These are phyloP conservation scores for Orobanche coerulescens DNA, from an alignment of 257 asterid species.

Conservation along the genomic window DNA sequence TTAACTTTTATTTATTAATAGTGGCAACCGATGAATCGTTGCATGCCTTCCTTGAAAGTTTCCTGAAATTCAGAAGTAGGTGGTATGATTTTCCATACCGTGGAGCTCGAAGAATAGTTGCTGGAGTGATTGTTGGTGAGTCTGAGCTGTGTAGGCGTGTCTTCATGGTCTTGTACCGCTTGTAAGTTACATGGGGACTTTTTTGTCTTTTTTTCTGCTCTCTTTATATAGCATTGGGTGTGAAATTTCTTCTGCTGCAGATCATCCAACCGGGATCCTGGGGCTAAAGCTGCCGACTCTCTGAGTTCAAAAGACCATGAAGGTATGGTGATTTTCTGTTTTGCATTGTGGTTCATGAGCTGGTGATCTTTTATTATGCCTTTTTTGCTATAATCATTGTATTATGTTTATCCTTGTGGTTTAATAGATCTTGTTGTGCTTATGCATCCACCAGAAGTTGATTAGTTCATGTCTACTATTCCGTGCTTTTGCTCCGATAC, in stretches of 20 bases:
- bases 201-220: neutral
- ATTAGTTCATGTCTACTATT: neutral
- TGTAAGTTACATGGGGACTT: constrained; percentile 42
- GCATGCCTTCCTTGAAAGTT: constrained; percentile 74
- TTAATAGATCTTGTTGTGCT: neutral
- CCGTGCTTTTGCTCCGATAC: neutral
- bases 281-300: constrained; percentile 65
- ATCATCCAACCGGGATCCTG: constrained; percentile 87
- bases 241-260: constrained; percentile 29
- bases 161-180: constrained; percentile 86
- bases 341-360: neutral
- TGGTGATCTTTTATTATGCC: neutral
- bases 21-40: constrained; percentile 77
- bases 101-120: constrained; percentile 55
- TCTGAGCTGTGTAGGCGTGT: constrained; percentile 80
- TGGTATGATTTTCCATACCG: constrained; percentile 96
- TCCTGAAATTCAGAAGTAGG: constrained; percentile 76
- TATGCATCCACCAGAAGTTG: neutral
- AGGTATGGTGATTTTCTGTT: constrained; percentile 34
- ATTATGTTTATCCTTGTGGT: neutral
- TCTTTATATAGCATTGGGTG: constrained; percentile 6
- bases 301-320: constrained; percentile 69
- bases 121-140: constrained; percentile 87
- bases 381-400: neutral
- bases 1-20: constrained; percentile 25